Base-by-base conservation (phyloP, 441 rosid genomes). In the Arabidopsis hybrid region DNA sequence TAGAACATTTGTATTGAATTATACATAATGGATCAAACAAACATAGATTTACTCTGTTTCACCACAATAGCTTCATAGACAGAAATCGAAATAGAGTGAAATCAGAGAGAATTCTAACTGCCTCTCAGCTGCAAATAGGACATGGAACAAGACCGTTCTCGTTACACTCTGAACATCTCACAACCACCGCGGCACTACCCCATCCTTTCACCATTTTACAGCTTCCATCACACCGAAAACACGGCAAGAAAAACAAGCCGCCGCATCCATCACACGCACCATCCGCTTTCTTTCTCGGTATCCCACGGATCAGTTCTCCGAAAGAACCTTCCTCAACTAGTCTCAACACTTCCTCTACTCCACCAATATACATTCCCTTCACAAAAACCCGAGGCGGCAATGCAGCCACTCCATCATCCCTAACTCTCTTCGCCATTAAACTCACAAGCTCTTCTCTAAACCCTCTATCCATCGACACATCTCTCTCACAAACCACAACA, bases 121-220 rank as follows among this genome's bases (percentile, higher is more conserved):
- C 31, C 34, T 43, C 42, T 87, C 82, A 89, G 81, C 87, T 84
- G 65, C 98, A 93, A 60, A 93, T 85, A 4, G 95, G 98, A 74
- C 97, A 93, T 52, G 87, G 84, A 59, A 93, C 93, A 78, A 91
- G 82, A 17, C 98, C 97, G 49, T 91, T 91, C 82, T 93, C 96
- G 47, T 93, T 91, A 75, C 97, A 91, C 47, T 89, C 88, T 6
- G 75, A 68, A 61, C 96, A 93, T 18, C 88, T 83, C 2, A 87
- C 84, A 64, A 84, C 89, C 16, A 81, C 83, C 0, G 71, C 79
- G 36, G 67, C 50, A 46, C 40, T 56, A 29, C 78, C 69, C 83
- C 76, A 77, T 78, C 83, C 79, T 72, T 52, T 69, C 66, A 86
- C 89, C 71, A 84, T 9, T 74, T 93, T 93, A 71, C 93, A 91